Percentiles rank a stretch among this genome's conserved stretches.
Conservation (phyloP, 2,329 filamentous ascomycete genomes). For the Aphanocladium album region DNA sequence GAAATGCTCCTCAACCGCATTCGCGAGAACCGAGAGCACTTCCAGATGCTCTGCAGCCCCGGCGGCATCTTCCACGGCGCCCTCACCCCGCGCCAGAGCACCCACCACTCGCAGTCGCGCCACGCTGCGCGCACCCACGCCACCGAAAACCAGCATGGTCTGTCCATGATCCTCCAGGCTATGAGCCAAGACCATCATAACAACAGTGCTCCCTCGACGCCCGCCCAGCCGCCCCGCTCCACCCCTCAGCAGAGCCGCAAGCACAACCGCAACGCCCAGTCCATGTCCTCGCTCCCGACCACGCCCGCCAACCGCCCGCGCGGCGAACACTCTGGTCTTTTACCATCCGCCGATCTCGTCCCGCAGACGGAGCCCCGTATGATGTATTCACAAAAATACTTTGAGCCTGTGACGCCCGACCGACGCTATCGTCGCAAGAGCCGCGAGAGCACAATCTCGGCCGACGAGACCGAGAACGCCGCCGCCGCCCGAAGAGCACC, state of each 20-base stretch:
- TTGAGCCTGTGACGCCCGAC: conserved; percentile 41
- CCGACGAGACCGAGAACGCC: conserved; percentile 54
- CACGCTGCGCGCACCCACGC: conserved; percentile 41
- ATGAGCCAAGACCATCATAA: conserved; percentile 63
- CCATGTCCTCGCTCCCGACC: conserved; percentile 76
- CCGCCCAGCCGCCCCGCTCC: conserved; percentile 43
- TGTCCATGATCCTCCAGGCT: conserved; percentile 77
- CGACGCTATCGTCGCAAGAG: conserved; percentile 55
- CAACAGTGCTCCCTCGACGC: conserved; percentile 69
- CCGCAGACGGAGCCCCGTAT: conserved; percentile 54
- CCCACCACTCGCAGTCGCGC: conserved; percentile 40
- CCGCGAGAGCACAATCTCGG: conserved; percentile 81
- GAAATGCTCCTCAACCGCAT: conserved; percentile 76
- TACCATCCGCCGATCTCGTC: conserved; percentile 59
- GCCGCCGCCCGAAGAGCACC: conserved; percentile 29
- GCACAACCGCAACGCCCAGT: conserved; percentile 73
- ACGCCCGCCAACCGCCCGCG: conserved; percentile 59
- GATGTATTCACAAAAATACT: conserved; percentile 36
- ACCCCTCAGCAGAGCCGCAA: conserved; percentile 48
- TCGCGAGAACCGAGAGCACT: conserved; percentile 81
- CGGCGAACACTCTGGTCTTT: conserved; percentile 46
- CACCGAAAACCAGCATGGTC: conserved; percentile 54
- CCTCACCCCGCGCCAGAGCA: conserved; percentile 52
- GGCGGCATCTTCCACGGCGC: conserved; percentile 62
- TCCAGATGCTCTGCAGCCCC: conserved; percentile 72